phyloP scores from a whole-genome alignment of 176 grass and related monocot genomes.

The Echinochloa phyllopogon region DNA sequence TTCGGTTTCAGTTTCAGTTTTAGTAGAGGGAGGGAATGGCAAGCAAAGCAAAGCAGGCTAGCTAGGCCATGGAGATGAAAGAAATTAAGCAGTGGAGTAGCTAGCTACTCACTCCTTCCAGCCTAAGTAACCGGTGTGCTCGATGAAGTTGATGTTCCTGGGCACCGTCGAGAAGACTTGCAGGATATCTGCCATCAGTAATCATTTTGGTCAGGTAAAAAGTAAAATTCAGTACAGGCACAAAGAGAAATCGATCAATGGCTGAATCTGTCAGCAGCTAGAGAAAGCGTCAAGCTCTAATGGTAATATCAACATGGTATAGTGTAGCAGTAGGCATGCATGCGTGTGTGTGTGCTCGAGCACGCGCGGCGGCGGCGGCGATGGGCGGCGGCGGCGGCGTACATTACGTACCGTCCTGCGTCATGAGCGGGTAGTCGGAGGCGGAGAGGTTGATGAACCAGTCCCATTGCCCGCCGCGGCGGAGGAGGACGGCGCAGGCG shows the following conservation, averaged over 20 bases:
- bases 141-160: constrained; percentile 82
- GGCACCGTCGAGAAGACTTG: constrained; percentile 74
- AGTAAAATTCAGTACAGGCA: background rate
- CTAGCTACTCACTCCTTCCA: constrained; percentile 85
- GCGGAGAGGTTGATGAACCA: constrained; percentile 99
- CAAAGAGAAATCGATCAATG: background rate
- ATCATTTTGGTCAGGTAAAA: background rate
- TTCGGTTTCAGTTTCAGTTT: background rate
- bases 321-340: background rate
- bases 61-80: background rate
- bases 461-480: constrained; percentile 72
- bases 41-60: background rate
- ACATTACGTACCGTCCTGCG: constrained; percentile 83
- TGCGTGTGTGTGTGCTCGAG: background rate
- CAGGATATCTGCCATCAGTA: constrained; percentile 57
- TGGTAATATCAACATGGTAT: background rate
- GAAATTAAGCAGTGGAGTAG: too few species aligned
- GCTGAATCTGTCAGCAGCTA: background rate
- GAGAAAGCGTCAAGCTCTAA: background rate
- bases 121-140: constrained; percentile 79
- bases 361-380: too few species aligned
- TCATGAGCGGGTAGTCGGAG: constrained; percentile 90
- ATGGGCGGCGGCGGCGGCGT: too few species aligned
- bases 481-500: constrained; percentile 83
- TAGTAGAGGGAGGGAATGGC: background rate